Evolutionary conservation across 148 eudicot genomes (phyloP).

Genomic region (Silene latifolia): DNA sequence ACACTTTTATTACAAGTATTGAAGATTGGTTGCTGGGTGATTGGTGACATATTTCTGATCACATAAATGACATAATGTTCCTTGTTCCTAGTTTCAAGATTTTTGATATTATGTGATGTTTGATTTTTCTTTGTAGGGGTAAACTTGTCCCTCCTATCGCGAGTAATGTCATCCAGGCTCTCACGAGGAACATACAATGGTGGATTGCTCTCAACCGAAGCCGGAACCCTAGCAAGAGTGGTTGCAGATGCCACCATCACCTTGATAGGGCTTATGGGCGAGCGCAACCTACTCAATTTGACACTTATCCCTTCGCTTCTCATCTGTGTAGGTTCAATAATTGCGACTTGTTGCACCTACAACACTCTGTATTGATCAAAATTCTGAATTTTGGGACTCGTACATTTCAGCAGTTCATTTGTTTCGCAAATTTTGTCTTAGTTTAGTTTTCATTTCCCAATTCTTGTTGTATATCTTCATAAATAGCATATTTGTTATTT

Average conservation of each 20-base stretch:
- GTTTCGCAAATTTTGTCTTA: neutral
- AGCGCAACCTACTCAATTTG: slow-evolving; percentile 55
- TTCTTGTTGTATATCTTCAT: slow-evolving; percentile 27
- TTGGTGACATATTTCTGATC: neutral
- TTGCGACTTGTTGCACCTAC: slow-evolving; percentile 82
- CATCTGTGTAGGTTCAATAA: slow-evolving; percentile 62
- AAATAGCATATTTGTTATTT: slow-evolving; percentile 12
- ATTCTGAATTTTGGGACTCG: neutral
- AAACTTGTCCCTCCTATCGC: slow-evolving; percentile 85
- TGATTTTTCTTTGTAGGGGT: slow-evolving; percentile 46
- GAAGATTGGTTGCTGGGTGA: too few species aligned
- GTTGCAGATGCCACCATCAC: slow-evolving; percentile 88
- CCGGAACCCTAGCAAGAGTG: slow-evolving; percentile 91
- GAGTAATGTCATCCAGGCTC: slow-evolving; percentile 94
- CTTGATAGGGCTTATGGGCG: slow-evolving; percentile 63
- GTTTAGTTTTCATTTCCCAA: neutral
- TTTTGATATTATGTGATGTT: neutral
- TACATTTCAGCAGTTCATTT: neutral
- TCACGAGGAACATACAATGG: slow-evolving; percentile 96
- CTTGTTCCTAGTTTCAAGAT: too few species aligned
- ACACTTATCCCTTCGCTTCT: slow-evolving; percentile 76
- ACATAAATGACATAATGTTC: neutral
- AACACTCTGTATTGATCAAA: slow-evolving; percentile 56
- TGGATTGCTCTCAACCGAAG: slow-evolving; percentile 88
- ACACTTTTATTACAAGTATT: too few species aligned